phyloP scores from a whole-genome alignment of 2,329 filamentous ascomycete species.

The Samsoniella hepiali region DNA sequence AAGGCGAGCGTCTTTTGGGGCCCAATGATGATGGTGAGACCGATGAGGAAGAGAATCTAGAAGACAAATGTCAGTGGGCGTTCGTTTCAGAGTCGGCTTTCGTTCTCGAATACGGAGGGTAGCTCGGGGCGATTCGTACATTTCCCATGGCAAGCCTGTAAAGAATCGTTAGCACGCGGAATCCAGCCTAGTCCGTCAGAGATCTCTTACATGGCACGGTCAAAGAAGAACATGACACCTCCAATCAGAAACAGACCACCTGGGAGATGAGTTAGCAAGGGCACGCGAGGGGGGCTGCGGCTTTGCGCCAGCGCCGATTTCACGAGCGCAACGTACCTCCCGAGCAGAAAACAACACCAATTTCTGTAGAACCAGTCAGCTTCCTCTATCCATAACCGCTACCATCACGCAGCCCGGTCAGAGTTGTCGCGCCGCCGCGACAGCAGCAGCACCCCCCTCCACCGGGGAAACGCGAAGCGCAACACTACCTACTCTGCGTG shows the following conservation, averaged over 20 bases:
- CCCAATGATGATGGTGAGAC: conserved; percentile 93
- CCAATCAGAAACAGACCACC: conserved; percentile 93
- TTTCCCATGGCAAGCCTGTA: conserved; percentile 94
- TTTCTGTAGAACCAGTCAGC: conserved; percentile 60
- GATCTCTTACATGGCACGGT: conserved; percentile 76
- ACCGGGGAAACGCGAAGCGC: conserved; percentile 3
- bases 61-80: conserved; percentile 14
- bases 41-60: conserved; percentile 95
- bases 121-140: conserved; percentile 45
- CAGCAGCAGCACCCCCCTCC: not conserved
- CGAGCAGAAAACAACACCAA: conserved; percentile 96
- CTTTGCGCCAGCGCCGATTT: conserved; percentile 24
- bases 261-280: conserved; percentile 35
- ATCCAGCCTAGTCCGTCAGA: not conserved
- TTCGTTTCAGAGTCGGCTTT: not conserved
- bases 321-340: conserved; percentile 66
- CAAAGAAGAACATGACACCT: conserved; percentile 95
- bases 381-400: not conserved
- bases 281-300: conserved; percentile 8
- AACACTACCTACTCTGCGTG: conserved; percentile 72
- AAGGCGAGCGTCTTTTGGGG: conserved; percentile 86
- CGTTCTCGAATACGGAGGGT: conserved; percentile 16
- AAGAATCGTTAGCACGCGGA: conserved; percentile 20
- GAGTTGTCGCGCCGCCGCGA: not conserved
- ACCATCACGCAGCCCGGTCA: not conserved